Evolutionary conservation across 2,329 filamentous ascomycete species (phyloP).

Genomic region (Dactylonectria macrodidyma): DNA sequence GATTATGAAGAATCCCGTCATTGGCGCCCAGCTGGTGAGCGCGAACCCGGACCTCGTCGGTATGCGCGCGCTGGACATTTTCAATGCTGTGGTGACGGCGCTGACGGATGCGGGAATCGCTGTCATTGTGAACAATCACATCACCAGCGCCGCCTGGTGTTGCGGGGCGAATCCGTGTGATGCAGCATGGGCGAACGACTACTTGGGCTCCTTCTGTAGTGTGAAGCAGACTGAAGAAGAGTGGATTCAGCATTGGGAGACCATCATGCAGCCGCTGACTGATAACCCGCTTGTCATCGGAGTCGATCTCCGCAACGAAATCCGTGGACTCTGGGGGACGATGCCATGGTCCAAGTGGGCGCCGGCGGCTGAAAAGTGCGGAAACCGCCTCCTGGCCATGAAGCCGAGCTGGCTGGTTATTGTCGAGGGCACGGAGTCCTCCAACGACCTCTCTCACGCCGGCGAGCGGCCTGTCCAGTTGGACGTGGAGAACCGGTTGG

Average conservation of each 20-base stretch:
- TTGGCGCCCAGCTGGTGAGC: constrained; percentile 64
- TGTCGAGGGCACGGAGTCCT: constrained; percentile 77
- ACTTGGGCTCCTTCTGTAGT: constrained; percentile 72
- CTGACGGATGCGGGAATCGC: constrained; percentile 74
- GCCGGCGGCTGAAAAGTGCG: constrained; percentile 73
- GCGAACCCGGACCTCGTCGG: constrained; percentile 74
- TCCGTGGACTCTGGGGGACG: constrained; percentile 77
- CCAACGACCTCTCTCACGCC: constrained; percentile 75
- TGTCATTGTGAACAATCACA: constrained; percentile 80
- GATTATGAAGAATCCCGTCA: constrained; percentile 71
- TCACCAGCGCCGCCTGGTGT: constrained; percentile 78
- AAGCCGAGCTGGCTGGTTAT: constrained; percentile 77
- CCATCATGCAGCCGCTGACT: constrained; percentile 72
- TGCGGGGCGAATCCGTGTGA: constrained; percentile 79
- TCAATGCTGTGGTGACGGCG: constrained; percentile 70
- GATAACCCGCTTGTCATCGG: constrained; percentile 75
- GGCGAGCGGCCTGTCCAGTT: constrained; percentile 70
- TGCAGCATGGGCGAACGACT: constrained; percentile 76
- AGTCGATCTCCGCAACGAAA: constrained; percentile 78
- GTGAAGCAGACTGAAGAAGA: constrained; percentile 74
- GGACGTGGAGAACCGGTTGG: constrained; percentile 68
- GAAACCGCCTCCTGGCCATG: constrained; percentile 72
- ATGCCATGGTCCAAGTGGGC: constrained; percentile 78
- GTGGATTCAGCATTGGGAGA: constrained; percentile 78
- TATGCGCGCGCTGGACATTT: constrained; percentile 71